These are phyloP conservation scores for Metschnikowia arizonensis DNA, from an alignment of 805 yeast genomes.

Conservation along the genomic window DNA sequence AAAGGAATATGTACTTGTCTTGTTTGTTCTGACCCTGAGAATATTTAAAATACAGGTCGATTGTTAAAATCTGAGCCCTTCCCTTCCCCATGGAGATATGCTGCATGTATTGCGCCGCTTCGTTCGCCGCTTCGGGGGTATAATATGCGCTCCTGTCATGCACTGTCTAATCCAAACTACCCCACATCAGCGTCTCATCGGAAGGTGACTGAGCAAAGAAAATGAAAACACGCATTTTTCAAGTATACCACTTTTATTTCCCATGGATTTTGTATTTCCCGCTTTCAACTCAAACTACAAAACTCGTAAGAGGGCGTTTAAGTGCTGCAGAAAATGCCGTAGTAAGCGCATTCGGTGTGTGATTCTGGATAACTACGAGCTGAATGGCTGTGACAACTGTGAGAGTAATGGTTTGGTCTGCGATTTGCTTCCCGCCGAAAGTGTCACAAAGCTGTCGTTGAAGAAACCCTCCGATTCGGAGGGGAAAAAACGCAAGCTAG, in stretches of 20 bases:
- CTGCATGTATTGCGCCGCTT: background rate
- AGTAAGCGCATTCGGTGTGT: slow-evolving; percentile 26
- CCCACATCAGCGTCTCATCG: slow-evolving; percentile 5
- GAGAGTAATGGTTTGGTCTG: slow-evolving; percentile 11
- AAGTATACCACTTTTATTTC: background rate
- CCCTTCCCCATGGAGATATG: background rate
- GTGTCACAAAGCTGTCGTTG: background rate
- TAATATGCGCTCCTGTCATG: slow-evolving; percentile 1
- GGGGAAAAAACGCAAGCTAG: background rate
- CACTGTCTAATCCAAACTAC: slow-evolving; percentile 4
- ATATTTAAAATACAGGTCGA: background rate
- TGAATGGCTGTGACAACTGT: slow-evolving; percentile 24
- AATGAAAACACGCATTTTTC: background rate
- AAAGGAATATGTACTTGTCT: background rate
- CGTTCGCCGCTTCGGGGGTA: background rate
- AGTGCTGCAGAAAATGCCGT: slow-evolving; percentile 40
- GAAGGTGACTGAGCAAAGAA: background rate
- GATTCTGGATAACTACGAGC: slow-evolving; percentile 21
- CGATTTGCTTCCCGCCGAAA: slow-evolving; percentile 13
- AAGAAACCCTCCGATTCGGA: background rate
- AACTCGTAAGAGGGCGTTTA: slow-evolving; percentile 39
- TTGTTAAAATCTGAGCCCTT: background rate
- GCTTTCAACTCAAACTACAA: slow-evolving; percentile 40
- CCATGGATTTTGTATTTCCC: slow-evolving; percentile 38
- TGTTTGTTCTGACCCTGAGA: background rate